Base-by-base conservation (phyloP, 2,329 filamentous ascomycete species). In the Macrophomina tecta region DNA sequence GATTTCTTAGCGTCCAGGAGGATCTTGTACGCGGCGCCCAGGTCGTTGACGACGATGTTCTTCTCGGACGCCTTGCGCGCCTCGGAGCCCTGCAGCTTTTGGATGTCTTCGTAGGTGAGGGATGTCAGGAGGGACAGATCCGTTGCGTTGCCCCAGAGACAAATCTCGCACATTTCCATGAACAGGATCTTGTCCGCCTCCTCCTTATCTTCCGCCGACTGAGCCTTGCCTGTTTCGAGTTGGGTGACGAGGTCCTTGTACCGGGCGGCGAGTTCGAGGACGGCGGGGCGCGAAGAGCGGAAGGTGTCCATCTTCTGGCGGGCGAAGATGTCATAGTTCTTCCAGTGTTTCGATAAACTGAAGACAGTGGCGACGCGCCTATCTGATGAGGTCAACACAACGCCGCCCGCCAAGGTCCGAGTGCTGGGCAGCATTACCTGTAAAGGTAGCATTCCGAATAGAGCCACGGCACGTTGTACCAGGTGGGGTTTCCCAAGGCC, bases 101-200 rank as follows among this genome's bases (percentile, higher is more conserved):
- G 94, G 70, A 99, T 96, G 75, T 98, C 95, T 73, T 97, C 94
- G 78, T 97, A 97, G 1, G 91, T 92, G 66, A 97, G 85, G 72
- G 90, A 93, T 0, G 94, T 97, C 65, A 98, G 84, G 23, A 98
- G 89, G 0, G 93, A 97, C 14, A 98, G 84, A 77, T 98, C 95
- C 0, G 94, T 98, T 1, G 94, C 95, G 77, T 98, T 98, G 11
- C 94, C 94, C 94, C 94, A 98, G 1, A 98, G 86, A 76, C 94
- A 97, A 72, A 97, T 95, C 83, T 97, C 93, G 79, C 90, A 94
- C 91, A 98, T 96, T 77, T 98, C 94, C 30, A 85, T 85, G 81
- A 98, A 98, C 32, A 97, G 82, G 0, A 94, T 80, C 75, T 88
- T 87, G 76, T 96, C 91, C 0, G 91, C 89, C 66, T 90, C 87